Percentiles rank a stretch among this genome's conserved stretches.
Evolutionary conservation across 768 basidiomycete species (phyloP).

Genomic region (Agaricus sinodeliciosus): DNA sequence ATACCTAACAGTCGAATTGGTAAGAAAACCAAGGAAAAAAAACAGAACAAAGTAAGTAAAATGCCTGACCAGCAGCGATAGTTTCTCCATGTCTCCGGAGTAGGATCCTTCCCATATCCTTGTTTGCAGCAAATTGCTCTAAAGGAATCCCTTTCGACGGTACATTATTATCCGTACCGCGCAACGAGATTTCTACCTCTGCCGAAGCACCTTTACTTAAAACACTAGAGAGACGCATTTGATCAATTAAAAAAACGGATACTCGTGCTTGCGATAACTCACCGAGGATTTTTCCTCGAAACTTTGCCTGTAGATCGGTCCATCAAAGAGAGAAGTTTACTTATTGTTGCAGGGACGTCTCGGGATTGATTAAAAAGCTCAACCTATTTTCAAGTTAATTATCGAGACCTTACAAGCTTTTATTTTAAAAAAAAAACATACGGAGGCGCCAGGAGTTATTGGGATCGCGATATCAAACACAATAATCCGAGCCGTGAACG

Average conservation of each 20-base stretch:
- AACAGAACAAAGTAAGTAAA: not conserved
- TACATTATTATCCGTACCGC: constrained; percentile 47
- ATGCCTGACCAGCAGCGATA: constrained; percentile 72
- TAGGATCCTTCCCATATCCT: constrained; percentile 93
- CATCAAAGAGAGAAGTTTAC: constrained; percentile 69
- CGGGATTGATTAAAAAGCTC: constrained; percentile 94
- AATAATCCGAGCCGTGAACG: constrained; percentile 84
- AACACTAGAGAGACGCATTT: constrained; percentile 44
- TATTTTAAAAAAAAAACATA: constrained; percentile 25
- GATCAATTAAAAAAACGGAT: not conserved
- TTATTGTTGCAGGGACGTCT: constrained; percentile 86
- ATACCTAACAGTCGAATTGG: constrained; percentile 27
- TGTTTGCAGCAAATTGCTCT: constrained; percentile 82
- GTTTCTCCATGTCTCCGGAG: constrained; percentile 89
- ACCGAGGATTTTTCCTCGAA: constrained; percentile 79
- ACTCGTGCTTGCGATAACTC: not conserved
- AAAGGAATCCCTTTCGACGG: constrained; percentile 63
- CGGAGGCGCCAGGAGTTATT: constrained; percentile 81
- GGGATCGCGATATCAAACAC: constrained; percentile 91
- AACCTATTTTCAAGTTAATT: constrained; percentile 40
- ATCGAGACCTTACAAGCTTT: not conserved
- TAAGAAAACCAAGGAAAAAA: constrained; percentile 3
- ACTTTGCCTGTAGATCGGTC: constrained; percentile 75
- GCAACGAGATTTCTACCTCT: constrained; percentile 75
- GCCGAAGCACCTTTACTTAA: constrained; percentile 82